A percentile compares a stretch with the other conserved stretches of the same genome.
Evolutionary conservation across 768 basidiomycete species (phyloP).

Genomic region (Tremella mesenterica): DNA sequence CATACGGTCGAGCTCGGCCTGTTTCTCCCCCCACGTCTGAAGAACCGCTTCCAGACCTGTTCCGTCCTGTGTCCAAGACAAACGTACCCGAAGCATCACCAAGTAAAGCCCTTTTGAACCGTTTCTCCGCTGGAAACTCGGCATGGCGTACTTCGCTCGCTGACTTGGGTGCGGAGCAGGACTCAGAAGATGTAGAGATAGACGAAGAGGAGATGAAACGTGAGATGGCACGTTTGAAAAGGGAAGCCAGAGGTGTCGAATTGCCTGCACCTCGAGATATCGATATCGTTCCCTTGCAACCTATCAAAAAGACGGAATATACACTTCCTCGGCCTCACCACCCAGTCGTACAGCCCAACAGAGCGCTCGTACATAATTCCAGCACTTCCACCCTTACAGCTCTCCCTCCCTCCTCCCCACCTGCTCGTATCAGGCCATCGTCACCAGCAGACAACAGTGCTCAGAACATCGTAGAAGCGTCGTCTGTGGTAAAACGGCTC

Average conservation of each 20-base stretch:
- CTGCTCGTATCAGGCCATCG: background rate
- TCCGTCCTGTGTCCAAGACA: background rate
- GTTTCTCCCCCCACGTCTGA: background rate
- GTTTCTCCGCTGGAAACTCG: background rate
- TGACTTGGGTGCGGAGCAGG: background rate
- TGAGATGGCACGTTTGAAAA: background rate
- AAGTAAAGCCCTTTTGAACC: background rate
- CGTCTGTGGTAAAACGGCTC: background rate
- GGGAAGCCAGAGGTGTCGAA: background rate
- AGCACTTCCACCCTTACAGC: background rate
- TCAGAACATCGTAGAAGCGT: background rate
- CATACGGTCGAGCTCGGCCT: background rate
- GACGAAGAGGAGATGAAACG: background rate
- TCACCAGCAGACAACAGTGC: background rate
- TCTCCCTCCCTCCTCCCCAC: background rate
- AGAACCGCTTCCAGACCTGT: background rate
- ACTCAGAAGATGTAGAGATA: slow-evolving; percentile 1
- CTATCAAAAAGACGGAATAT: background rate
- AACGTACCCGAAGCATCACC: background rate
- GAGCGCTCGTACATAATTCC: background rate
- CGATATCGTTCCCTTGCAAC: background rate
- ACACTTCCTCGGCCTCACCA: background rate
- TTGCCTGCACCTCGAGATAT: background rate
- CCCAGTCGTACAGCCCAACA: background rate
- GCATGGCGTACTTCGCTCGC: background rate